These are phyloP conservation scores for Fraxinus sp. DNA, from an alignment of 305 asterid genomes.

Conservation along the genomic window DNA sequence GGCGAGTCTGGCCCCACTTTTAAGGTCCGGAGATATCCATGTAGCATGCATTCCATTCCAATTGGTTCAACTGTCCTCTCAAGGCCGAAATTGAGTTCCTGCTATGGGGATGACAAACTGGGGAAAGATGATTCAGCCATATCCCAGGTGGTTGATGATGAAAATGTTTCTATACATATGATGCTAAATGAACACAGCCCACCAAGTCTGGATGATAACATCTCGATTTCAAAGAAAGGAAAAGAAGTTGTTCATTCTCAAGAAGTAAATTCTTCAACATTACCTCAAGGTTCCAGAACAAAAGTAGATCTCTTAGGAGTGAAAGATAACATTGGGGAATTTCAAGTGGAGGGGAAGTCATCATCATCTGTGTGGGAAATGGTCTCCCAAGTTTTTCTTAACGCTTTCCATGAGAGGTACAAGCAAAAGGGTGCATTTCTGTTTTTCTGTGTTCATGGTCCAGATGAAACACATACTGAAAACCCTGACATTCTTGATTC, in stretches of 20 bases:
- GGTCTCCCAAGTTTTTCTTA: constrained; percentile 50
- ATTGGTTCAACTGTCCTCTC: constrained; percentile 66
- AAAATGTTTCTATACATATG: constrained; percentile 58
- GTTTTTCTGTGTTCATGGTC: constrained; percentile 68
- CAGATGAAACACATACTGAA: constrained; percentile 32
- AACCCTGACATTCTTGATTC: constrained; percentile 41
- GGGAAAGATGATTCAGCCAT: constrained; percentile 40
- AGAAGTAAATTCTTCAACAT: constrained; percentile 36
- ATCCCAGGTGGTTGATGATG: constrained; percentile 56
- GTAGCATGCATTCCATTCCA: constrained; percentile 62
- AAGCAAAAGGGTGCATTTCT: constrained; percentile 56
- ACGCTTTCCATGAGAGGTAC: constrained; percentile 46
- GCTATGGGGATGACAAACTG: constrained; percentile 36
- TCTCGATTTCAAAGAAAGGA: constrained; percentile 37
- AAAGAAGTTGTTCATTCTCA: constrained; percentile 35
- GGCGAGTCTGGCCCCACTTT: constrained; percentile 84
- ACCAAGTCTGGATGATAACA: constrained; percentile 54
- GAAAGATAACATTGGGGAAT: constrained; percentile 63
- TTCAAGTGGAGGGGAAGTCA: constrained; percentile 70
- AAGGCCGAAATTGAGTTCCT: constrained; percentile 32
- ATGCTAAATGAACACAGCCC: constrained; percentile 68
- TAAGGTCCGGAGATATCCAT: constrained; percentile 73
- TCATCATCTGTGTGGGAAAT: constrained; percentile 73
- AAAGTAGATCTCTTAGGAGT: constrained; percentile 30
- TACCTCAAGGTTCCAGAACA: constrained; percentile 36